A percentile compares a stretch with the other conserved stretches of the same genome.
Evolutionary conservation across 2,329 filamentous ascomycete species (phyloP).

Genomic region (Cephalotrichum gorgonifer): DNA sequence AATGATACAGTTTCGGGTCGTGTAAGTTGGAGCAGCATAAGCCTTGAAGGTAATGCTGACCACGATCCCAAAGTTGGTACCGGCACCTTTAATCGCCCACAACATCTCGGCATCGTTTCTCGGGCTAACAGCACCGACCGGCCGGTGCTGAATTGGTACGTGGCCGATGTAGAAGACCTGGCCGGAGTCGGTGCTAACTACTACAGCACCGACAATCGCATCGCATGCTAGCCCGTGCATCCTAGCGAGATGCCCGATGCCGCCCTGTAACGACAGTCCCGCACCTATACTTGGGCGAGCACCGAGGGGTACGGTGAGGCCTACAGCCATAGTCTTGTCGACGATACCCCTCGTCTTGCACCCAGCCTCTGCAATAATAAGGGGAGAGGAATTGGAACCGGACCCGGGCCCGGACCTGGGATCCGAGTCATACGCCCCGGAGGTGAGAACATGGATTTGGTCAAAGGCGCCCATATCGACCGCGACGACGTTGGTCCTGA

Average conservation of each 20-base stretch:
- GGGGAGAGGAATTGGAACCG: constrained; percentile 13
- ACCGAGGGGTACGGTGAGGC: constrained; percentile 47
- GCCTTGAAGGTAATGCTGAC: constrained; percentile 41
- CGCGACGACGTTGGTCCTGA: constrained; percentile 38
- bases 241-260: constrained; percentile 49
- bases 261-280: constrained; percentile 54
- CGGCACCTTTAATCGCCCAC: constrained; percentile 49
- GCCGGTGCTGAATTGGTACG: constrained; percentile 35
- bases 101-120: constrained; percentile 40
- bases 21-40: constrained; percentile 28
- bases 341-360: constrained; percentile 47
- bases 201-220: constrained; percentile 46
- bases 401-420: neutral
- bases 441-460: constrained; percentile 30
- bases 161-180: constrained; percentile 37
- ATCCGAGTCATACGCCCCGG: constrained; percentile 9
- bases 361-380: constrained; percentile 43
- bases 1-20: constrained; percentile 28
- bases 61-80: constrained; percentile 49
- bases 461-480: constrained; percentile 50
- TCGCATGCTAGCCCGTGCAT: constrained; percentile 48
- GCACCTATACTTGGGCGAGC: constrained; percentile 53
- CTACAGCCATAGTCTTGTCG: constrained; percentile 28
- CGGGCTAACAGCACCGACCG: constrained; percentile 26
- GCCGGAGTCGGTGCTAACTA: constrained; percentile 40